Conservation (phyloP, 2,329 filamentous ascomycete species). For the Xylaria sp. region DNA sequence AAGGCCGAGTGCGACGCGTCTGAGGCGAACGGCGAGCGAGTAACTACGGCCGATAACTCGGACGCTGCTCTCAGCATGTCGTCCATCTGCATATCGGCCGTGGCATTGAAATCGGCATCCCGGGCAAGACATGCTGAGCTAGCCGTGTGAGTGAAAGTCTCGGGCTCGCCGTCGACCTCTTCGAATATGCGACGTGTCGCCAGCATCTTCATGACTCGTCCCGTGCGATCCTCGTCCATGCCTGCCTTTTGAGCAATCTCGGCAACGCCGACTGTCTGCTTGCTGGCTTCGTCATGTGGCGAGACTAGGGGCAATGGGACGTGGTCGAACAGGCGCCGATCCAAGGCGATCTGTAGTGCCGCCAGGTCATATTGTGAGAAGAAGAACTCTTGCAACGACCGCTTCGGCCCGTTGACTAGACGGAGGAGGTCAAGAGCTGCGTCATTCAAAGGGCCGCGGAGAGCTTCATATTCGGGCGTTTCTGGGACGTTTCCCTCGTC, state of each 20-base stretch:
- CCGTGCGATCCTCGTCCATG: constrained; percentile 41
- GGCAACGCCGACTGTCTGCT: constrained; percentile 18
- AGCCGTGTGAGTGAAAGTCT: constrained; percentile 41
- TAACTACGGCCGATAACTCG: constrained; percentile 35
- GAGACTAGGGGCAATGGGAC: constrained; percentile 26
- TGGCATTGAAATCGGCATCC: constrained; percentile 34
- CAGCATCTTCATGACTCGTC: constrained; percentile 39
- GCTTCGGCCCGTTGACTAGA: constrained; percentile 30
- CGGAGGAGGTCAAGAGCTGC: constrained; percentile 27
- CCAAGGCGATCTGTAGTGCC: constrained; percentile 38
- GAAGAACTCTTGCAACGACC: constrained; percentile 21
- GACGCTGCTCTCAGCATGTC: constrained; percentile 46
- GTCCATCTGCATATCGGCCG: constrained; percentile 41
- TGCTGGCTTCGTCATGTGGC: neutral
- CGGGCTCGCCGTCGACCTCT: constrained; percentile 35
- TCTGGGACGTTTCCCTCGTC: constrained; percentile 20
- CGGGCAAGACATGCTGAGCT: constrained; percentile 31
- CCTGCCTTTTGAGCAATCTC: constrained; percentile 37
- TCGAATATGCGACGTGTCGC: constrained; percentile 42
- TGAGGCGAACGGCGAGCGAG: constrained; percentile 26
- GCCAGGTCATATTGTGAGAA: constrained; percentile 38
- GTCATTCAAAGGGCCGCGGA: constrained; percentile 27
- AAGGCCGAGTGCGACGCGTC: constrained; percentile 38
- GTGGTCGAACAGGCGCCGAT: constrained; percentile 34
- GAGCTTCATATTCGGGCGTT: constrained; percentile 22